phyloP scores from a whole-genome alignment of 2,329 filamentous ascomycete genomes.

The Claviceps sp. region DNA sequence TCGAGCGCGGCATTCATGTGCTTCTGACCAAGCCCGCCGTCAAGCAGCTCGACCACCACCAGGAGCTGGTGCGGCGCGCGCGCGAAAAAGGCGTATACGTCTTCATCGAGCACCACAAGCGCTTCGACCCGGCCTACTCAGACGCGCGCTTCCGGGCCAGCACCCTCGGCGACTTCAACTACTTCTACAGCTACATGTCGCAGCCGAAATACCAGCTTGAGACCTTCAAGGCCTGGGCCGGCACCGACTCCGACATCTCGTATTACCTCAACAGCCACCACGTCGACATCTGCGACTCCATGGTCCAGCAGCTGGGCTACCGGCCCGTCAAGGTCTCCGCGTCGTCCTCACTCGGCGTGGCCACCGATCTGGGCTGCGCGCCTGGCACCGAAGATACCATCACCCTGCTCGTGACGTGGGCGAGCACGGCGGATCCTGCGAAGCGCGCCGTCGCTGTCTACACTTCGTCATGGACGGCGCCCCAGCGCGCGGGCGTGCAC shows the following conservation, averaged over 20 bases:
- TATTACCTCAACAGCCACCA: slow-evolving; percentile 97
- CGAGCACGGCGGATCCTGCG: slow-evolving; percentile 51
- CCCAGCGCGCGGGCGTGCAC: slow-evolving; percentile 86
- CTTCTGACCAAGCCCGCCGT: slow-evolving; percentile 91
- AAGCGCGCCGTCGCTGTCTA: slow-evolving; percentile 80
- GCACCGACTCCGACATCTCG: slow-evolving; percentile 81
- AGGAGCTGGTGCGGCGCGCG: slow-evolving; percentile 58
- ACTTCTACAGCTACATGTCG: slow-evolving; percentile 95
- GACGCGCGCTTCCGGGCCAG: slow-evolving; percentile 69
- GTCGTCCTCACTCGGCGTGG: slow-evolving; percentile 64
- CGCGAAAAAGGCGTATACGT: slow-evolving; percentile 70
- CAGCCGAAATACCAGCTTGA: slow-evolving; percentile 85
- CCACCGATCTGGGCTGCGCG: slow-evolving; percentile 64
- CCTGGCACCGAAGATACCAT: slow-evolving; percentile 85
- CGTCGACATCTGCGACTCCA: slow-evolving; percentile 82
- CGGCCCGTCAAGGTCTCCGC: slow-evolving; percentile 68
- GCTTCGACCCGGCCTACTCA: slow-evolving; percentile 84
- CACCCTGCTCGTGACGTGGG: slow-evolving; percentile 80
- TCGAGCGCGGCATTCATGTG: slow-evolving; percentile 77
- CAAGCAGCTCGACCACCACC: slow-evolving; percentile 70
- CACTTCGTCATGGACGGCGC: slow-evolving; percentile 89
- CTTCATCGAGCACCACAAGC: slow-evolving; percentile 93
- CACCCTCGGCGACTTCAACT: slow-evolving; percentile 86
- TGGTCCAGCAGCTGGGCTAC: slow-evolving; percentile 64
- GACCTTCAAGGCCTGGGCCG: slow-evolving; percentile 92